These are phyloP conservation scores for Vigna reflexopilosa DNA, from an alignment of 306 rosid genomes.

Conservation along the genomic window DNA sequence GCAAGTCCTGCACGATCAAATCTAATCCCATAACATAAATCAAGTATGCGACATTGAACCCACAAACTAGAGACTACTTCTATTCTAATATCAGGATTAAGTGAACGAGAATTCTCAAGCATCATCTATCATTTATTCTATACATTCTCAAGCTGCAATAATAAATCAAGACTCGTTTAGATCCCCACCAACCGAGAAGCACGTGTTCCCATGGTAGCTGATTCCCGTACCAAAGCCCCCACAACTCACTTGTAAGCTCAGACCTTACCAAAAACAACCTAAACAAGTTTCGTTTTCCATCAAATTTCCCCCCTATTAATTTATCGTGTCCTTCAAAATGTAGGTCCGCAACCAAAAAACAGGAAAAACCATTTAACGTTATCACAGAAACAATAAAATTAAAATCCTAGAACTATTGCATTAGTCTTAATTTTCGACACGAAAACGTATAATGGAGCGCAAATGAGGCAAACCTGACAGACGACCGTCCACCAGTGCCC, in stretches of 20 bases:
- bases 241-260: constrained; percentile 12
- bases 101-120: not conserved
- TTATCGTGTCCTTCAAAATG: not conserved
- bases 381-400: not conserved
- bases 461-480: constrained; percentile 71
- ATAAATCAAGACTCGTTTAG: constrained; percentile 4
- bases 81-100: not conserved
- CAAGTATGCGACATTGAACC: not conserved
- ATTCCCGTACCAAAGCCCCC: constrained; percentile 1
- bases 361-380: not conserved
- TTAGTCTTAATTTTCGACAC: not conserved
- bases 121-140: not conserved
- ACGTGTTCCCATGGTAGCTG: not conserved
- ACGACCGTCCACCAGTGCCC: constrained; percentile 99
- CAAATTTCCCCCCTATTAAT: not conserved
- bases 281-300: constrained; percentile 7
- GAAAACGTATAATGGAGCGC: not conserved
- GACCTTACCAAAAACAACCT: not conserved
- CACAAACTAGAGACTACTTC: not conserved
- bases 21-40: constrained; percentile 5
- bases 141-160: not conserved
- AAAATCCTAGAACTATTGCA: not conserved
- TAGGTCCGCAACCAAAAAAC: constrained; percentile 25
- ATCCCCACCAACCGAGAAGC: not conserved
- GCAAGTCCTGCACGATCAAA: not conserved